Evolutionary conservation across 805 yeast species (phyloP), one percentile per base, ranked within the genome.

Genomic region (Starmerella ratchasimensis): DNA sequence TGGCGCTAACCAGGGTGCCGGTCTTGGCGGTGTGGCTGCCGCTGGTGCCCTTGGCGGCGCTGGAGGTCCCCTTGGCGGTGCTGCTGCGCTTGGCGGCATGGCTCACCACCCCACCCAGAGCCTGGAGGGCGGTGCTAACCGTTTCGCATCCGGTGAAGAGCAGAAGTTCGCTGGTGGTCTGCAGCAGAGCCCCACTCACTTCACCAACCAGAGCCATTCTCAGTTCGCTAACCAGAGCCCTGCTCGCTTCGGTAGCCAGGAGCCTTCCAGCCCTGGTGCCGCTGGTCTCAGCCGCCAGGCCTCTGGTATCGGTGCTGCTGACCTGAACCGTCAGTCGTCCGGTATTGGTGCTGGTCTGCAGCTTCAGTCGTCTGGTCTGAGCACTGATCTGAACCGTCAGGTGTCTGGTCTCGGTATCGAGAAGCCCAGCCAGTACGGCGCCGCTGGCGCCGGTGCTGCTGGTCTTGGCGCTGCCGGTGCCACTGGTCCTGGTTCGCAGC

Each of bases 331-430:
- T 11, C 11, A n/a, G 13, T 24, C 11, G 11, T 11, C 13, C 11
- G 27, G 27, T 11, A n/a, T n/a, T 24, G n/a, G 11, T n/a, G 13
- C 27, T n/a, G n/a, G 27, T n/a, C 11, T n/a, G 27, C 11, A 24
- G 11, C n/a, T n/a, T 5, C 26, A 24, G 9, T 34, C 31, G 9
- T 31, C 37, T 37, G 35, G 33, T 17, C 32, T 36, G n/a, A 38
- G 35, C 27, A 33, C 37, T 21, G n/a, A 24, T 11, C 5, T 31
- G 8, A 13, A 5, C 21, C 20, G 7, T 4, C 30, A 22, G 21
- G 28, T 33, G 10, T n/a, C 36, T 7, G 36, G 36, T 4, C 36
- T 33, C 16, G 41, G 31, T 3, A 30, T 42, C 19, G 50, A 36
- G n/a, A n/a, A n/a, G n/a, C n/a, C n/a, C n/a, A n/a, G n/a, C n/a